Percentiles rank a stretch among this genome's conserved stretches.
Conservation (phyloP, 768 basidiomycete species). For the Termitomyces sp. region DNA sequence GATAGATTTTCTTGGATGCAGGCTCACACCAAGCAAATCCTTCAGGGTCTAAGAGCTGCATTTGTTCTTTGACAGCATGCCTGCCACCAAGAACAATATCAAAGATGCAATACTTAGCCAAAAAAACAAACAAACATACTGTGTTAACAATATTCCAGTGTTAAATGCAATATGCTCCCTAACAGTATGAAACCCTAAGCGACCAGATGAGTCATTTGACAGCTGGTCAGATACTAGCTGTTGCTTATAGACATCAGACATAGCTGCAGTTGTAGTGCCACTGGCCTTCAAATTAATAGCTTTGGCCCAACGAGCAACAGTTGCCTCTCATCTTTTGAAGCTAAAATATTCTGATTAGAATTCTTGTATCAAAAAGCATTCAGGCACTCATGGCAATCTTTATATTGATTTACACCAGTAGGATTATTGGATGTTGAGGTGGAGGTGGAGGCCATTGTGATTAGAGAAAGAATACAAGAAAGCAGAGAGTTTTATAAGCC, state of each 20-base stretch:
- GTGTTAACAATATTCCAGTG: conserved; percentile 22
- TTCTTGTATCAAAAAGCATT: too few species aligned
- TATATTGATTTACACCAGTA: conserved; percentile 22
- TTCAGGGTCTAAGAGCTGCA: conserved; percentile 16
- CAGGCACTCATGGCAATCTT: conserved; percentile 22
- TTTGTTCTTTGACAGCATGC: conserved; percentile 10
- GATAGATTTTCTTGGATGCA: conserved; percentile 18
- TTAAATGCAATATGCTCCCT: conserved; percentile 9
- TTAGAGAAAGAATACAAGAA: too few species aligned
- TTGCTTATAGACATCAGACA: conserved; percentile 18
- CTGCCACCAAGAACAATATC: too few species aligned
- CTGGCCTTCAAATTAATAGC: conserved; percentile 20
- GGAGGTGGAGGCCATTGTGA: neutral
- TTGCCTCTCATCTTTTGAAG: too few species aligned
- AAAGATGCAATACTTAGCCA: too few species aligned
- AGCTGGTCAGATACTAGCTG: conserved; percentile 28
- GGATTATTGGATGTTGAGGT: neutral
- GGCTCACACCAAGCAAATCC: conserved; percentile 21
- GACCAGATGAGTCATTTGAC: conserved; percentile 23
- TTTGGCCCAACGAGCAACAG: conserved; percentile 20
- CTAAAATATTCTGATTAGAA: too few species aligned
- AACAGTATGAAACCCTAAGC: conserved; percentile 19
- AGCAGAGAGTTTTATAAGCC: too few species aligned
- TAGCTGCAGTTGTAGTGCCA: conserved; percentile 15
- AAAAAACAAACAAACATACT: neutral